A percentile compares a stretch with the other conserved stretches of the same genome.
phyloP scores from a whole-genome alignment of 2,329 filamentous ascomycete genomes.

The Chrysoporthe deuterocubensis region DNA sequence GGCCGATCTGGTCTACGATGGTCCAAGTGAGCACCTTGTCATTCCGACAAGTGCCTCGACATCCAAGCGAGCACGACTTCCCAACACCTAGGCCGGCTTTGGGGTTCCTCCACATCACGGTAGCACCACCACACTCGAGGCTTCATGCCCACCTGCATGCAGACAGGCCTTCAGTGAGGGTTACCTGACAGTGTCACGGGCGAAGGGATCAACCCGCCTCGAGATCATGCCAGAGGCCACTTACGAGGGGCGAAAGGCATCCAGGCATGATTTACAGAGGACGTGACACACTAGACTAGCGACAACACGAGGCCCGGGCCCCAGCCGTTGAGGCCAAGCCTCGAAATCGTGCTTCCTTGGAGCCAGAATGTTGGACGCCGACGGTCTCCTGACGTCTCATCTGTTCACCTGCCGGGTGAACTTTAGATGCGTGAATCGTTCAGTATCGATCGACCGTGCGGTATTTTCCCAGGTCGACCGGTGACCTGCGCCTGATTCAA shows the following conservation, averaged over 20 bases:
- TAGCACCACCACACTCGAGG: no score
- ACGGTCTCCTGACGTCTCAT: conserved; percentile 2
- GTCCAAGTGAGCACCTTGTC: conserved; percentile 20
- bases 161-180: background rate
- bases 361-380: conserved; percentile 3
- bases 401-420: background rate
- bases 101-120: no score
- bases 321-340: conserved; percentile 1
- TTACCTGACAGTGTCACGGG: background rate
- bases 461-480: background rate
- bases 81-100: conserved; percentile 8
- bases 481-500: background rate
- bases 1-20: conserved; percentile 11
- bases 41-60: conserved; percentile 17
- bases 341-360: conserved; percentile 1
- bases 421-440: background rate
- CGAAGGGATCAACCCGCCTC: background rate
- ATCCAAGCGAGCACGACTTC: conserved; percentile 13
- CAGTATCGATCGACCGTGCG: background rate
- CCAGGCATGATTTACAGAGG: background rate
- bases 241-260: background rate
- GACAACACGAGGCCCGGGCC: background rate
- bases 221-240: background rate
- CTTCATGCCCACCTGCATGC: background rate
- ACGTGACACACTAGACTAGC: background rate